Base-by-base conservation (phyloP, 2,329 filamentous ascomycete species). In the Nemania serpens region DNA sequence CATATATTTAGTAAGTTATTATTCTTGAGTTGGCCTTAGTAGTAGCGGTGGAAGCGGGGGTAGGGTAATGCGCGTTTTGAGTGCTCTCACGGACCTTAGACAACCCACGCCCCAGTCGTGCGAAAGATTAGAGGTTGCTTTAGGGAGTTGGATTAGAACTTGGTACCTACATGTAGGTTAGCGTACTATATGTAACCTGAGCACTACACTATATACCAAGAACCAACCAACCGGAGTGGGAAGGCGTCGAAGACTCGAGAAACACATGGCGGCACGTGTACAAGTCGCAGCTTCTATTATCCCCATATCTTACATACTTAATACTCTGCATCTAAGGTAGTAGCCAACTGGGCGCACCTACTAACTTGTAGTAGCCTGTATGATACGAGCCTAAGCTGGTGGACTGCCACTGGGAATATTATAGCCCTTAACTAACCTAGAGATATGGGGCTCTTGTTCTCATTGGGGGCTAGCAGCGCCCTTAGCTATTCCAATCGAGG, bases 231-330 rank as follows among this genome's bases (percentile, higher is more conserved):
- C 25, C 25, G 25, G 25, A 7, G 25, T 7, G 7, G 4, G 36
- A 39, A n/a, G 4, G 36, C 11, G 11, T n/a, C 36, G 36, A 39
- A 39, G 10, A 12, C 13, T 22, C 41, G 5, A 46, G 39, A 51
- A 51, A 55, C 46, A 51, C 46, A 56, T 34, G 34, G 46, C 58
- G 41, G 46, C 41, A 29, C 51, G 20, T 55, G 51, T 15, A 50
- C 22, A 22, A 39, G 17, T 9, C 17, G 9, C 41, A 43, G 17
- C 9, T 17, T 15, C 41, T 18, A 11, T 39, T 39, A 39, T 39
- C 11, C 36, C 15, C 36, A 39, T n/a, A 39, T 12, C 36, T n/a
- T 39, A 29, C 25, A 29, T 4, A 29, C 7, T 5, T 12, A 3
- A 13, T 39, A 39, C 11, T 39, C 7, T 7, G 25, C 25, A 29